Evolutionary conservation across 768 basidiomycete genomes (phyloP).

Genomic region (Pleurotus djamor): DNA sequence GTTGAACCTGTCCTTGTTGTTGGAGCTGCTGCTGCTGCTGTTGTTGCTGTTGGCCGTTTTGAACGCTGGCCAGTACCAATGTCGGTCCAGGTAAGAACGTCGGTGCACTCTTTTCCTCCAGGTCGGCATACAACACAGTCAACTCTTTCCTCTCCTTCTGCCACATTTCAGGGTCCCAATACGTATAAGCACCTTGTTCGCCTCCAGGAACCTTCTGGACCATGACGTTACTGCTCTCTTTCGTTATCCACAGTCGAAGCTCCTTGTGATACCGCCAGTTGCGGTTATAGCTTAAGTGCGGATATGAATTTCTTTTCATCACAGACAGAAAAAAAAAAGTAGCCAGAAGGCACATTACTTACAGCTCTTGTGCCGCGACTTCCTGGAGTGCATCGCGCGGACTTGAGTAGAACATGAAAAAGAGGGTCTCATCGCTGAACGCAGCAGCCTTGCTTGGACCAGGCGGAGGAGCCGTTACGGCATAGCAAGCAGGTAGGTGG

Average conservation of each 20-base stretch:
- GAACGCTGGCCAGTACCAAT: slow-evolving; percentile 32
- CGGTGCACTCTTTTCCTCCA: slow-evolving; percentile 70
- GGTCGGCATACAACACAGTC: slow-evolving; percentile 70
- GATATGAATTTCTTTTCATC: background rate
- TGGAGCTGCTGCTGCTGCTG: slow-evolving; percentile 28
- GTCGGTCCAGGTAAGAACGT: slow-evolving; percentile 55
- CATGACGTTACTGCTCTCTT: slow-evolving; percentile 77
- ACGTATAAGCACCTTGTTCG: slow-evolving; percentile 87
- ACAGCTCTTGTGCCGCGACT: slow-evolving; percentile 94
- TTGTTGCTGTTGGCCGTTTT: slow-evolving; percentile 36
- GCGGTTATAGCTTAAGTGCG: slow-evolving; percentile 69
- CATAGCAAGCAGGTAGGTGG: slow-evolving; percentile 89
- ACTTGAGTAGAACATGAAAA: slow-evolving; percentile 97
- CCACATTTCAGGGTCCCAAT: slow-evolving; percentile 85
- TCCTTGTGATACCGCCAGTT: slow-evolving; percentile 98
- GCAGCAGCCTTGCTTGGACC: slow-evolving; percentile 76
- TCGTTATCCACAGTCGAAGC: slow-evolving; percentile 80
- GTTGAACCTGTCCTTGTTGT: slow-evolving; percentile 23
- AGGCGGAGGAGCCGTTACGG: slow-evolving; percentile 84
- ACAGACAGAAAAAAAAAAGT: background rate
- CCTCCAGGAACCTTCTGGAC: slow-evolving; percentile 78
- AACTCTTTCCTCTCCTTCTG: slow-evolving; percentile 76
- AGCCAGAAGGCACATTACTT: slow-evolving; percentile 31
- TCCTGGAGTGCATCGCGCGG: slow-evolving; percentile 93
- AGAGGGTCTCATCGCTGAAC: slow-evolving; percentile 95